Evolutionary conservation across 2,329 filamentous ascomycete genomes (phyloP).

Genomic region (Cladophialophora bantiana): DNA sequence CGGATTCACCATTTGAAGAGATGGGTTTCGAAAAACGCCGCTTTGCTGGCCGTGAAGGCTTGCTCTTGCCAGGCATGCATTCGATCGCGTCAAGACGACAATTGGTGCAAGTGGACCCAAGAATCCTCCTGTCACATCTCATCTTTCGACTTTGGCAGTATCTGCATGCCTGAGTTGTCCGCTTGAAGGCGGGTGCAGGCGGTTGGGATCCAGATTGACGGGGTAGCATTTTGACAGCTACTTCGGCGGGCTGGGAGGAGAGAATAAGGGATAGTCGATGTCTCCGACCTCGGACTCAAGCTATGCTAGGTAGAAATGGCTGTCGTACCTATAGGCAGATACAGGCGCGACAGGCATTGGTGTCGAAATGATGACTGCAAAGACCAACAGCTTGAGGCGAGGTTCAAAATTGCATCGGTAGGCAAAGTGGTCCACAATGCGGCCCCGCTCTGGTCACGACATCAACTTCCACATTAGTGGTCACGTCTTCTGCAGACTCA

Average conservation of each 20-base stretch:
- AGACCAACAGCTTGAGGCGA: neutral
- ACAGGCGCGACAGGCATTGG: neutral
- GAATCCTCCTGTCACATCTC: conserved; percentile 23
- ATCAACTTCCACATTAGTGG: neutral
- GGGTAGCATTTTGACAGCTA: conserved; percentile 4
- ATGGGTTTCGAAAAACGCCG: conserved; percentile 6
- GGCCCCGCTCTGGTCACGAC: neutral
- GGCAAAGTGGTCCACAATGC: neutral
- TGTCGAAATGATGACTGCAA: neutral
- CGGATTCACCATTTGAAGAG: neutral
- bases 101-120: conserved; percentile 73
- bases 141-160: conserved; percentile 23
- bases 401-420: neutral
- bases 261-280: neutral
- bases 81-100: conserved; percentile 67
- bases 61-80: conserved; percentile 75
- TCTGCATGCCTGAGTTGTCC: conserved; percentile 21
- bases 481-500: neutral
- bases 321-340: neutral
- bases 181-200: conserved; percentile 14
- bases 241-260: neutral
- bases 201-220: conserved; percentile 6
- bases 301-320: neutral
- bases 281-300: neutral
- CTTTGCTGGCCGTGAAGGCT: conserved; percentile 63